Evolutionary conservation across 768 basidiomycete genomes (phyloP).

Genomic region (Daedaleopsis sinensis): DNA sequence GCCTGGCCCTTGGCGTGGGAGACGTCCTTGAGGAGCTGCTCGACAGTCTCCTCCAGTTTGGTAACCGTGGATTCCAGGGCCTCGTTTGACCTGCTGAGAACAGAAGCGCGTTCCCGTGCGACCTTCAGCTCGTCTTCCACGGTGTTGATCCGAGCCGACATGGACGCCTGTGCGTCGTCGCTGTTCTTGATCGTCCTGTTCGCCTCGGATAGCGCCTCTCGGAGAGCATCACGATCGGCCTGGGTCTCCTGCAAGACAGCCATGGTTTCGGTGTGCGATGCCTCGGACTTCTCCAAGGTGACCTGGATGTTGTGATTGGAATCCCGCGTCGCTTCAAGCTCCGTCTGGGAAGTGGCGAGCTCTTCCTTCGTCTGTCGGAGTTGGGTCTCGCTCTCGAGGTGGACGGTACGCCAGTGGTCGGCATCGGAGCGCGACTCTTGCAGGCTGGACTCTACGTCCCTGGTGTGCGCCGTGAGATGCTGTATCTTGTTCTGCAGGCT

Average conservation of each 20-base stretch:
- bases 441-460: neutral
- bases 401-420: neutral
- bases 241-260: slow-evolving; percentile 1
- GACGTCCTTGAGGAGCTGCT: slow-evolving; percentile 8
- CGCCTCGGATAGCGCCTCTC: slow-evolving; percentile 5
- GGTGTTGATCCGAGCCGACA: slow-evolving; percentile 9
- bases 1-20: slow-evolving; percentile 9
- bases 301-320: slow-evolving; percentile 12
- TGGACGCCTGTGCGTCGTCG: neutral
- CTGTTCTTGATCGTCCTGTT: neutral
- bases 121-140: slow-evolving; percentile 9
- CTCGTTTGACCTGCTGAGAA: slow-evolving; percentile 9
- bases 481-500: neutral
- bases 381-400: neutral
- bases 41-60: slow-evolving; percentile 11
- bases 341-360: neutral
- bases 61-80: slow-evolving; percentile 7
- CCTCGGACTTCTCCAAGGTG: slow-evolving; percentile 22
- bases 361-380: neutral
- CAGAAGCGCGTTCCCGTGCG: slow-evolving; percentile 4
- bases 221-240: neutral
- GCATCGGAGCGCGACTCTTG: neutral
- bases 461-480: neutral
- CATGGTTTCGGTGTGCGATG: neutral
- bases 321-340: neutral